Conservation (phyloP, 805 yeast genomes). For the Clavispora carvajalis region DNA sequence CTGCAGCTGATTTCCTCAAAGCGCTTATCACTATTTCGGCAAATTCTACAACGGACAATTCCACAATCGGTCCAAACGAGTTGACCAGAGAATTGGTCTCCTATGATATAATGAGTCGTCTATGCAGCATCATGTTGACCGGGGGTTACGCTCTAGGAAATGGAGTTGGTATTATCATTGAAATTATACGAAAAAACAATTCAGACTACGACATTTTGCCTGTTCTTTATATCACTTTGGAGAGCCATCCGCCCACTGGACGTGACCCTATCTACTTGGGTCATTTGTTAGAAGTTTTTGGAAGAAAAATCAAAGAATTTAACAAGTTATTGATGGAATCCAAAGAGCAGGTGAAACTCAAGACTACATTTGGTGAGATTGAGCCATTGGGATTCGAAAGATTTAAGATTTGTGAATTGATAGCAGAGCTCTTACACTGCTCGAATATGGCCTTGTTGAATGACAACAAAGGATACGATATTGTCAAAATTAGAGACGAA, state of each 20-base stretch:
- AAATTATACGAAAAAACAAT: slow-evolving; percentile 41
- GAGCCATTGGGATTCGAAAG: slow-evolving; percentile 43
- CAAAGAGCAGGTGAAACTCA: slow-evolving; percentile 13
- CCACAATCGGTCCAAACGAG: slow-evolving; percentile 44
- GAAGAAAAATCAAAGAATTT: slow-evolving; percentile 32
- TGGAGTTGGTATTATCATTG: slow-evolving; percentile 45
- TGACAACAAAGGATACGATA: slow-evolving; percentile 40
- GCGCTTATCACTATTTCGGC: slow-evolving; percentile 44
- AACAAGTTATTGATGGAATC: slow-evolving; percentile 29
- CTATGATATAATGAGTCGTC: slow-evolving; percentile 27
- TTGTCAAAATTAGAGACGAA: slow-evolving; percentile 35
- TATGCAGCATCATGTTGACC: slow-evolving; percentile 37
- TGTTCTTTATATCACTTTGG: slow-evolving; percentile 39
- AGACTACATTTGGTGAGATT: slow-evolving; percentile 25
- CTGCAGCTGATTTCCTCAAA: slow-evolving; percentile 42
- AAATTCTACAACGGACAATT: slow-evolving; percentile 41
- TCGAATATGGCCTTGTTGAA: slow-evolving; percentile 43
- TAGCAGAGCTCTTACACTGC: slow-evolving; percentile 43
- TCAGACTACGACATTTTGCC: slow-evolving; percentile 44
- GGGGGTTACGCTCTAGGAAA: slow-evolving; percentile 46
- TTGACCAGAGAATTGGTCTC: slow-evolving; percentile 41
- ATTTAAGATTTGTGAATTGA: slow-evolving; percentile 42
- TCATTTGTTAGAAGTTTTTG: slow-evolving; percentile 37
- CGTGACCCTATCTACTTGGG: slow-evolving; percentile 45
- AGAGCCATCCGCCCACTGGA: slow-evolving; percentile 44